Conservation (phyloP, 371 early-diverging fungal genomes). For the Smittium culicis region DNA sequence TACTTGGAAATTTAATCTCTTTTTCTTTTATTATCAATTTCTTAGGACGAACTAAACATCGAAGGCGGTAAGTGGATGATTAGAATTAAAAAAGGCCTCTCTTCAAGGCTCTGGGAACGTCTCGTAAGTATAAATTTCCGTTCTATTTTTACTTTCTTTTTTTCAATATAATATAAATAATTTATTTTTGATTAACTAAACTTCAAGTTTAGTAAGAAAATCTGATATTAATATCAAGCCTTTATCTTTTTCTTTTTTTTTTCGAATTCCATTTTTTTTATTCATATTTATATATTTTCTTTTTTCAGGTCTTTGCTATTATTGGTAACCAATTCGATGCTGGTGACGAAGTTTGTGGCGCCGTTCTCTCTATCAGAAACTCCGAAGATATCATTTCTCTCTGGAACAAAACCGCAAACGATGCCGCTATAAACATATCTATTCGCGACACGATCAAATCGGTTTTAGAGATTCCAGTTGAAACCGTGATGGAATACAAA, state of each 20-base stretch:
- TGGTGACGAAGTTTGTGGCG: constrained; percentile 81
- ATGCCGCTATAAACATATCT: constrained; percentile 63
- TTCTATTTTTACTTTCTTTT: no score
- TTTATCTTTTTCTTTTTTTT: neutral
- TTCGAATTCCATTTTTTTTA: neutral
- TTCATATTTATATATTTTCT: neutral
- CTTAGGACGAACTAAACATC: constrained; percentile 68
- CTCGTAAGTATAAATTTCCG: constrained; percentile 36
- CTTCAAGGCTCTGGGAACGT: constrained; percentile 87
- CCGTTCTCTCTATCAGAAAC: constrained; percentile 85
- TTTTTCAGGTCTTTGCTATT: constrained; percentile 64
- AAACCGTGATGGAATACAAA: constrained; percentile 91
- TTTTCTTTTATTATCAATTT: neutral
- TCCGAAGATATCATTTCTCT: constrained; percentile 88
- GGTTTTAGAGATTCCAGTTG: constrained; percentile 65
- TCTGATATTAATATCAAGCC: neutral
- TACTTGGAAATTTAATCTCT: neutral
- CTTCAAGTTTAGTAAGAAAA: no score
- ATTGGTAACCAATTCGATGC: constrained; percentile 87
- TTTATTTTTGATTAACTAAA: no score
- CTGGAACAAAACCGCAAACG: constrained; percentile 81
- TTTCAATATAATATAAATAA: no score
- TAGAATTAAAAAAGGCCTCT: constrained; percentile 82
- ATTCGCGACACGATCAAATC: constrained; percentile 83
- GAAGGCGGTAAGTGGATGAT: constrained; percentile 97